Base-by-base conservation (phyloP, 1,139 yeast genomes). In the Pichia kudriavzevii region DNA sequence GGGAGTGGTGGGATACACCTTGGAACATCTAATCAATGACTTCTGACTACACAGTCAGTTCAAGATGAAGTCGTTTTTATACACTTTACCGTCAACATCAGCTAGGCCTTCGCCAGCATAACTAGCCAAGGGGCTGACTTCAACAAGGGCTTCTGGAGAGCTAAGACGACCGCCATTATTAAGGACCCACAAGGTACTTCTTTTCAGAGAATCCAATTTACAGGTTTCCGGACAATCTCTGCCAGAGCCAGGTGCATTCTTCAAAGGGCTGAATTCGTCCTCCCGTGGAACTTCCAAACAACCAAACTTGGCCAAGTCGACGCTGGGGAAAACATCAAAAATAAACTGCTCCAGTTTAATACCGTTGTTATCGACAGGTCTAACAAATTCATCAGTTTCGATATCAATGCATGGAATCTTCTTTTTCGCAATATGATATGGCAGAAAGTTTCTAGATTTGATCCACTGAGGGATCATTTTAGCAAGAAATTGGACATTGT, bases 261-360 rank as follows among this genome's bases (percentile, higher is more conserved):
- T 93, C 57, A 93, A 72, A 3, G 98, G 98, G 15, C 95, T 80
- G 53, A 93, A 93, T 57, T 93, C 98, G 39, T 77, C 77, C 4
- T 63, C 46, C 56, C 99, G 75, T 29, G 75, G 81, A 20, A 93
- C 98, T 61, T 93, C 98, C 44, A 93, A 67, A 55, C 94, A 84
- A 1, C 95, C 98, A 57, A 93, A 93, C 49, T 73, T 74, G n/a
- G 59, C 56, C 46, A 87, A 58, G 17, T 74, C 72, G 30, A 93
- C 79, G 25, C 79, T 72, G 33, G 93, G 88, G 63, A 91, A 93
- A 27, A 93, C 94, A 56, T 93, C 99, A 64, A 93, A 93, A 38
- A 93, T 94, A 53, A 93, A 93, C 58, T 91, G 98, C 59, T 93
- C 99, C 50, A 93, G 69, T 60, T 93, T 93, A 53, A 88, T 77